These are phyloP conservation scores for Fraxinus americana DNA, from an alignment of 257 asterid genomes.

Conservation along the genomic window DNA sequence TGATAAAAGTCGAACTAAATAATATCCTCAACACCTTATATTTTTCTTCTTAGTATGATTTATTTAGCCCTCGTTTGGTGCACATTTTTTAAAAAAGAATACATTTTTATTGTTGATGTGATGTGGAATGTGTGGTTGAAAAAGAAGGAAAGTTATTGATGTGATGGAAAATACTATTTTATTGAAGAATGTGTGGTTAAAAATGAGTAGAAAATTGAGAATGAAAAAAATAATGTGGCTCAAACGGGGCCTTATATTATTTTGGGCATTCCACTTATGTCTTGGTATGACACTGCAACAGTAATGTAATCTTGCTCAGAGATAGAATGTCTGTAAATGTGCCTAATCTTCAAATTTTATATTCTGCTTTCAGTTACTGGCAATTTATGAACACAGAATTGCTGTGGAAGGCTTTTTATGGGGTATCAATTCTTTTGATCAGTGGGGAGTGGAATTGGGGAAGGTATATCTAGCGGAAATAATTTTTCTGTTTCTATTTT, in stretches of 20 bases:
- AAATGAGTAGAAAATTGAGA: too few relatives aligned
- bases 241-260: not conserved
- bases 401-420: slow-evolving; percentile 97
- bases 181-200: too few relatives aligned
- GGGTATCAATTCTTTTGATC: slow-evolving; percentile 99
- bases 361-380: slow-evolving; percentile 68
- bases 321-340: not conserved
- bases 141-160: too few relatives aligned
- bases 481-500: slow-evolving; percentile 5
- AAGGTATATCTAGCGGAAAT: slow-evolving; percentile 50
- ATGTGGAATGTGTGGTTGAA: too few relatives aligned
- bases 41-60: not conserved
- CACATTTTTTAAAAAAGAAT: too few relatives aligned
- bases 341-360: slow-evolving; percentile 28
- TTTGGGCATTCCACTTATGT: not conserved
- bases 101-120: too few relatives aligned
- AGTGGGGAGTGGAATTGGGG: slow-evolving; percentile 99
- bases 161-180: too few relatives aligned
- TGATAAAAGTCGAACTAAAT: not conserved
- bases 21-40: not conserved
- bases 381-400: slow-evolving; percentile 90
- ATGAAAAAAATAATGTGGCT: too few relatives aligned
- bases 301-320: slow-evolving; percentile 8
- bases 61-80: not conserved
- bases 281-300: slow-evolving; percentile 12